These are phyloP conservation scores for Eucalyptus pauciflora DNA, from an alignment of 345 rosid species.

Conservation along the genomic window DNA sequence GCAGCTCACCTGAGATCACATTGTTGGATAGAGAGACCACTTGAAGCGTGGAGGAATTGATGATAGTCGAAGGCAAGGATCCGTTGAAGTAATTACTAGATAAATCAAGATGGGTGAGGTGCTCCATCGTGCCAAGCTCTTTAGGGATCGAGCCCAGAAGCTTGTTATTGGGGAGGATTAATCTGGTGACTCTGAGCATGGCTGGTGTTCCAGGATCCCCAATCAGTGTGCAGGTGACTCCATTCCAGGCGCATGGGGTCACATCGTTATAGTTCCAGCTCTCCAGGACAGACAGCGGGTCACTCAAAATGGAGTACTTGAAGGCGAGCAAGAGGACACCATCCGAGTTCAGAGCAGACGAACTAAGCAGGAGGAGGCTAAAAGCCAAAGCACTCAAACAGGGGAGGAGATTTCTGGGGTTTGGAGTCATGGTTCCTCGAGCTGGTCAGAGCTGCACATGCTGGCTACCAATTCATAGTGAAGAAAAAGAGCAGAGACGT, in stretches of 20 bases:
- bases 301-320: constrained; percentile 5
- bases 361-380: not conserved
- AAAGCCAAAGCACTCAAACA: not conserved
- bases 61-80: not conserved
- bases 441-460: not conserved
- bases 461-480: constrained; percentile 12
- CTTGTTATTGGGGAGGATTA: not conserved
- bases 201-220: not conserved
- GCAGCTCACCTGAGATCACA: constrained; percentile 31
- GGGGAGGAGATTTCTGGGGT: constrained; percentile 3
- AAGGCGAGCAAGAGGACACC: constrained; percentile 5
- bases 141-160: constrained; percentile 6
- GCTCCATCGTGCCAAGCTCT: not conserved
- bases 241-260: constrained; percentile 10
- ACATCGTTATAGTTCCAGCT: constrained; percentile 5
- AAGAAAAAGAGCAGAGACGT: not conserved
- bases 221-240: not conserved
- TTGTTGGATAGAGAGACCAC: constrained; percentile 2
- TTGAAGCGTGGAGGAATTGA: not conserved
- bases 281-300: not conserved
- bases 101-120: constrained; percentile 1
- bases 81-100: constrained; percentile 4
- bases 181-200: not conserved
- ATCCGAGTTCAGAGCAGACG: not conserved
- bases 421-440: constrained; percentile 11